Evolutionary conservation across 1,139 yeast species (phyloP).

Genomic region (Hemisphaericaspora lyxosophila): DNA sequence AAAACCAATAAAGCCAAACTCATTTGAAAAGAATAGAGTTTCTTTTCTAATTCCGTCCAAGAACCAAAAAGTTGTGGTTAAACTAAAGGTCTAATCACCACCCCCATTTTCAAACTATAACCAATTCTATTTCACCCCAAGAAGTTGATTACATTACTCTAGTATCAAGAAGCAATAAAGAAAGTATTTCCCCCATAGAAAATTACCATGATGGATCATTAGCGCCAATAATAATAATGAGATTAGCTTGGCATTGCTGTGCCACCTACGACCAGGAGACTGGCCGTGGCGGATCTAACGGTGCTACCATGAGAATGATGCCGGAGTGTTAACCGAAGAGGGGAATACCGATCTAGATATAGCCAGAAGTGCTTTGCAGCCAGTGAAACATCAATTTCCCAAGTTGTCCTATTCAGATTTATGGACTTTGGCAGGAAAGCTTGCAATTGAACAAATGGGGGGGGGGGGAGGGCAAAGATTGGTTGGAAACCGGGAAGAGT

Average conservation of each 20-base stretch:
- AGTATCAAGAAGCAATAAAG: slow-evolving; percentile 17
- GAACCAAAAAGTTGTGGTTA: not conserved
- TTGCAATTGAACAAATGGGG: slow-evolving; percentile 60
- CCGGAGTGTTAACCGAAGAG: slow-evolving; percentile 47
- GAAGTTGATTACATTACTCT: slow-evolving; percentile 14
- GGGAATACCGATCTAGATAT: slow-evolving; percentile 62
- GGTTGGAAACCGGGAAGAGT: slow-evolving; percentile 63
- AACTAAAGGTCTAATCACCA: not conserved
- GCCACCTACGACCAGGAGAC: slow-evolving; percentile 59
- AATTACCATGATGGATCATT: slow-evolving; percentile 62
- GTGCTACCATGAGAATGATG: slow-evolving; percentile 61
- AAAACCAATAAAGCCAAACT: not conserved
- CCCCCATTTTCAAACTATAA: not conserved
- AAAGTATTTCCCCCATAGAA: slow-evolving; percentile 14
- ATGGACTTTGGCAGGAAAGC: slow-evolving; percentile 65
- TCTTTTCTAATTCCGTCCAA: slow-evolving; percentile 1
- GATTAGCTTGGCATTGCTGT: slow-evolving; percentile 72
- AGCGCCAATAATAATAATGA: slow-evolving; percentile 60
- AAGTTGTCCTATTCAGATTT: slow-evolving; percentile 65
- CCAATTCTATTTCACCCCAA: slow-evolving; percentile 3
- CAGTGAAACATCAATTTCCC: slow-evolving; percentile 55
- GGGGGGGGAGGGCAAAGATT: slow-evolving; percentile 66
- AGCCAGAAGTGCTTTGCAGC: slow-evolving; percentile 57
- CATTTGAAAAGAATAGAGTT: no score
- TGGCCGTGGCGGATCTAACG: slow-evolving; percentile 68